These are phyloP conservation scores for Blastobotrys niveus DNA, from an alignment of 1,139 yeast genomes.

Conservation along the genomic window DNA sequence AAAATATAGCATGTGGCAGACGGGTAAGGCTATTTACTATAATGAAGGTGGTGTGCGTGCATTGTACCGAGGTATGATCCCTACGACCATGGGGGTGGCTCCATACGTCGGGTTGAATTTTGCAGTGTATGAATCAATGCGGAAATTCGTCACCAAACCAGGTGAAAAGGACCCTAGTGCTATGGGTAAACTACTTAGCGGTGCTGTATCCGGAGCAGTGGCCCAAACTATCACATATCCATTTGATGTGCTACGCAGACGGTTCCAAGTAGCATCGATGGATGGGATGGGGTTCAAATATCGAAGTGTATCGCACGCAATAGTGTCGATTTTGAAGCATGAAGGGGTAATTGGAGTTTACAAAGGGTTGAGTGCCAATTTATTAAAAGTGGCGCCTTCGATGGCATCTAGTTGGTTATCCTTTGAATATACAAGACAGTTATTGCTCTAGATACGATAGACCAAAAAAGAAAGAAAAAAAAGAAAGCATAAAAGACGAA, in stretches of 20 bases:
- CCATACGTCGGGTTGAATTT: conserved; percentile 94
- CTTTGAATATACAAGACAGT: conserved; percentile 60
- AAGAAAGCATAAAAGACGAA: neutral
- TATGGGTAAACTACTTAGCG: conserved; percentile 60
- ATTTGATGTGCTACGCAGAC: conserved; percentile 75
- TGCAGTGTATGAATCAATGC: conserved; percentile 76
- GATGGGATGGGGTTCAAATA: conserved; percentile 63
- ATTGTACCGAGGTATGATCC: conserved; percentile 76
- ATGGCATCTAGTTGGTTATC: conserved; percentile 95
- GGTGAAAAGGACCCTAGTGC: conserved; percentile 37
- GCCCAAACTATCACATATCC: conserved; percentile 83
- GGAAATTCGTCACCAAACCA: conserved; percentile 45
- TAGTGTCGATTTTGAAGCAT: conserved; percentile 54
- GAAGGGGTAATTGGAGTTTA: conserved; percentile 83
- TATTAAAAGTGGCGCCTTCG: conserved; percentile 86
- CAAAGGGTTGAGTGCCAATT: conserved; percentile 81
- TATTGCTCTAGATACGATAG: conserved; percentile 15
- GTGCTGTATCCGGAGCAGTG: conserved; percentile 85
- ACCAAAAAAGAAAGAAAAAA: no score
- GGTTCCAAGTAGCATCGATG: conserved; percentile 90
- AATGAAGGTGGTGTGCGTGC: conserved; percentile 81
- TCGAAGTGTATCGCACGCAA: conserved; percentile 64
- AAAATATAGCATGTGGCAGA: conserved; percentile 48
- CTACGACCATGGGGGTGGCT: conserved; percentile 90
- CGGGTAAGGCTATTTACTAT: conserved; percentile 53